These are phyloP conservation scores for Ceratocystis cacaofunesta DNA, from an alignment of 2,329 filamentous ascomycete species.

Conservation along the genomic window DNA sequence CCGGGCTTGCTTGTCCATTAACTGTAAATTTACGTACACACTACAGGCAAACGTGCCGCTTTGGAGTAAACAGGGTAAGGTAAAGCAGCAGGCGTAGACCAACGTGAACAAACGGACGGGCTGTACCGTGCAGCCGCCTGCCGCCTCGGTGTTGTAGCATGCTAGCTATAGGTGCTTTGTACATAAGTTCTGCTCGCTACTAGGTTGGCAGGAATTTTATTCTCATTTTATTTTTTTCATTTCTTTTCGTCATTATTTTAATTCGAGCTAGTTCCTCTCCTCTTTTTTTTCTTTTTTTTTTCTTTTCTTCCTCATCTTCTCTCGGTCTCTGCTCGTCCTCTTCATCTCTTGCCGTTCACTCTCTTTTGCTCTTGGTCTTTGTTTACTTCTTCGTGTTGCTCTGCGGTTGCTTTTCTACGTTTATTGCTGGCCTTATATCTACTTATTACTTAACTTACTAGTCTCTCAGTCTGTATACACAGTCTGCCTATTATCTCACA, in stretches of 20 bases:
- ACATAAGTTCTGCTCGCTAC: not conserved
- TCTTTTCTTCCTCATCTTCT: not conserved
- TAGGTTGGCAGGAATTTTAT: not conserved
- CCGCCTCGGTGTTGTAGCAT: not conserved
- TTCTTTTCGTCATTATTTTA: conserved; percentile 5
- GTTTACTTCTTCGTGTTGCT: not conserved
- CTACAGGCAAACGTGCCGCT: not conserved
- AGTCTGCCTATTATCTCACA: not conserved
- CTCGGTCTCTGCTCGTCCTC: not conserved
- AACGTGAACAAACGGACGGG: not conserved
- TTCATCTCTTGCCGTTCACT: not conserved
- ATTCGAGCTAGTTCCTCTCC: not conserved
- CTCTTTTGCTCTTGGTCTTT: not conserved
- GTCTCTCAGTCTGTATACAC: not conserved
- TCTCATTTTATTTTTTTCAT: not conserved
- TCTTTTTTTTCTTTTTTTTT: not conserved
- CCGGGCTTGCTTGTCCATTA: no score
- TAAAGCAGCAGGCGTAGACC: not conserved
- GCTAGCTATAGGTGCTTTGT: not conserved
- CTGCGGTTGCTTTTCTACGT: not conserved
- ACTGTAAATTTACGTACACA: no score
- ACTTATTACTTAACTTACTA: conserved; percentile 4
- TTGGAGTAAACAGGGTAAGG: not conserved
- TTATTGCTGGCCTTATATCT: not conserved
- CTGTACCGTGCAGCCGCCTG: not conserved